Conservation (phyloP, 2,329 filamentous ascomycete genomes). For the Aplosporella prunicola region DNA sequence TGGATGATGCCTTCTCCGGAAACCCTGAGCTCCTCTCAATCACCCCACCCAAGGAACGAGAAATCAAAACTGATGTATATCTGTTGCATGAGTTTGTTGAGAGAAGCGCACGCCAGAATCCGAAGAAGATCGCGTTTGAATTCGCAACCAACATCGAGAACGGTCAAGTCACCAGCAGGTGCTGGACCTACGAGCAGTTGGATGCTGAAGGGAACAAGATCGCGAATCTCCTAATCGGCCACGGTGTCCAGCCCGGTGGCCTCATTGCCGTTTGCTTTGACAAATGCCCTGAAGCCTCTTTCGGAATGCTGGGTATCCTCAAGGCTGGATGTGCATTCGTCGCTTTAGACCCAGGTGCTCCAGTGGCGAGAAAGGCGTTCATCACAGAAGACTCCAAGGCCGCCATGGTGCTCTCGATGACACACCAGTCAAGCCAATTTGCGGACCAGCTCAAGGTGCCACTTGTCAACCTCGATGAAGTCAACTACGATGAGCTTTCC, state of each 20-base stretch:
- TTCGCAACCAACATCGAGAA: slow-evolving; percentile 55
- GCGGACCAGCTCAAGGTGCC: slow-evolving; percentile 22
- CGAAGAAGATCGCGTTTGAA: slow-evolving; percentile 60
- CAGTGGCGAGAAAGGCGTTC: slow-evolving; percentile 63
- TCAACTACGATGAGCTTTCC: slow-evolving; percentile 26
- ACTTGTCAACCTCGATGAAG: slow-evolving; percentile 39
- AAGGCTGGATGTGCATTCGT: slow-evolving; percentile 77
- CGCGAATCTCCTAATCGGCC: slow-evolving; percentile 51
- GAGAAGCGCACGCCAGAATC: slow-evolving; percentile 43
- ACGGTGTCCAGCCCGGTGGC: slow-evolving; percentile 44
- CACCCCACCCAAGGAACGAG: slow-evolving; percentile 49
- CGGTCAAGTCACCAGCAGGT: slow-evolving; percentile 36
- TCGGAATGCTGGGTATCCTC: slow-evolving; percentile 70
- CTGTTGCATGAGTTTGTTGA: slow-evolving; percentile 77
- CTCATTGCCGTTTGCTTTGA: slow-evolving; percentile 73
- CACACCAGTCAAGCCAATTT: slow-evolving; percentile 33
- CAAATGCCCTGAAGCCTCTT: slow-evolving; percentile 76
- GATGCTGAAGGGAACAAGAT: slow-evolving; percentile 62
- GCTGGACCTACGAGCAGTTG: slow-evolving; percentile 69
- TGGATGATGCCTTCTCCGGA: slow-evolving; percentile 30
- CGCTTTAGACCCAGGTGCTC: slow-evolving; percentile 67
- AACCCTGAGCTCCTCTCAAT: slow-evolving; percentile 50
- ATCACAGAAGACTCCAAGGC: slow-evolving; percentile 67
- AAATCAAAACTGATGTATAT: slow-evolving; percentile 47
- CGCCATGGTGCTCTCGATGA: slow-evolving; percentile 51